These are phyloP conservation scores for Musa balbisiana DNA, from an alignment of 202 grass and related monocot genomes.

Conservation along the genomic window DNA sequence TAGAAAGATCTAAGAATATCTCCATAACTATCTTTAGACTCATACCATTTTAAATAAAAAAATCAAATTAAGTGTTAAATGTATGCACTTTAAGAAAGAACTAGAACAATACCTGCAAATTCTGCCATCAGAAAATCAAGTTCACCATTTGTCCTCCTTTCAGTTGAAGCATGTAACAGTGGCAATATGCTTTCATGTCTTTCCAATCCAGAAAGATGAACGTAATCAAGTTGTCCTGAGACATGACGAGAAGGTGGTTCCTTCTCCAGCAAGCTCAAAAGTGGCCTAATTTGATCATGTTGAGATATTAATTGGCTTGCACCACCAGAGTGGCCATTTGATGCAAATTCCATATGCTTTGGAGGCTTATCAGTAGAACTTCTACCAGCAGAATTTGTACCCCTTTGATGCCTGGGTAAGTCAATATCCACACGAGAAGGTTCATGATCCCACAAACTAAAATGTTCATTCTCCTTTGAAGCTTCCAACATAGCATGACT, in stretches of 20 bases:
- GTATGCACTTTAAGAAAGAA: neutral
- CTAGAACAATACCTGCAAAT: conserved; percentile 58
- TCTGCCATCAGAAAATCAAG: conserved; percentile 84
- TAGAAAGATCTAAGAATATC: too few species aligned
- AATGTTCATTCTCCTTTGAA: conserved; percentile 20
- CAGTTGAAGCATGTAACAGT: conserved; percentile 74
- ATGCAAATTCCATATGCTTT: conserved; percentile 64
- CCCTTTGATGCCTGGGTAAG: conserved; percentile 41
- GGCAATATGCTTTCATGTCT: conserved; percentile 96
- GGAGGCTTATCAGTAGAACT: conserved; percentile 69
- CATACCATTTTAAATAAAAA: too few species aligned
- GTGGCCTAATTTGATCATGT: conserved; percentile 78
- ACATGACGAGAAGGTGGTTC: conserved; percentile 91
- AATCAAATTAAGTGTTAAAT: too few species aligned
- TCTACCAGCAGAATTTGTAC: conserved; percentile 55
- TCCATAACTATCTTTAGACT: too few species aligned
- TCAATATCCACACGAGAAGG: conserved; percentile 31
- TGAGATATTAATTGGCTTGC: conserved; percentile 35
- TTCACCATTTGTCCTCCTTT: conserved; percentile 80
- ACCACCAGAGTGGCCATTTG: conserved; percentile 34
- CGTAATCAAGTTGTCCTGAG: conserved; percentile 98
- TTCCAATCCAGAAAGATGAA: conserved; percentile 75
- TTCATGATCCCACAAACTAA: conserved; percentile 42
- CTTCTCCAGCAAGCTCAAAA: conserved; percentile 93
- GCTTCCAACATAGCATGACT: conserved; percentile 33